phyloP scores from a whole-genome alignment of 148 eudicot species.

The Vaccinium darrowii region DNA sequence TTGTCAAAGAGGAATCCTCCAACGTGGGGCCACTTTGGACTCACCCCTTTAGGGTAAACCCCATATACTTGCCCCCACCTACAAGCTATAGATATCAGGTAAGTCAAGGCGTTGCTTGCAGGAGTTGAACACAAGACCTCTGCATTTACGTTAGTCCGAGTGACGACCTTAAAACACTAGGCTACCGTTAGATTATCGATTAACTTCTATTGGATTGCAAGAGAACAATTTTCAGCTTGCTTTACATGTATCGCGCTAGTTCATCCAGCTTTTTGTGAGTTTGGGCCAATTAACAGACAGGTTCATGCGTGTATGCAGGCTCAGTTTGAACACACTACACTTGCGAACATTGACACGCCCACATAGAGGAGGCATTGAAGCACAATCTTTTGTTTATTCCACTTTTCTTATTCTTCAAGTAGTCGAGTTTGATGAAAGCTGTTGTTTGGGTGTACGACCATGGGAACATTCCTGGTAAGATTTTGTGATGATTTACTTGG shows the following conservation, averaged over 20 bases:
- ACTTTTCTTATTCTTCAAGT: not conserved
- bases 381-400: not conserved
- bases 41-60: not conserved
- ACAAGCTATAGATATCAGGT: not conserved
- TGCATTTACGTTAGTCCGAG: not conserved
- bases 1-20: not conserved
- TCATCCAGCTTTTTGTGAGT: not conserved
- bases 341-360: not conserved
- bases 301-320: not conserved
- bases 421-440: conserved; percentile 3
- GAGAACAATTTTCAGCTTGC: not conserved
- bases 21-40: not conserved
- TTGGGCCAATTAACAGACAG: not conserved
- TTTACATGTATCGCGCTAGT: not conserved
- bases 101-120: not conserved
- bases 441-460: not conserved
- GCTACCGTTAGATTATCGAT: not conserved
- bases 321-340: not conserved
- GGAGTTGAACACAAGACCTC: not conserved
- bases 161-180: not conserved
- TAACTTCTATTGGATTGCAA: not conserved
- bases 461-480: not conserved
- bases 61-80: not conserved
- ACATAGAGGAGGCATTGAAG: not conserved
- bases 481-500: not conserved